Evolutionary conservation across 2,329 filamentous ascomycete genomes (phyloP), one percentile per base, ranked within the genome.

Genomic region (Parafenestella ontariensis): DNA sequence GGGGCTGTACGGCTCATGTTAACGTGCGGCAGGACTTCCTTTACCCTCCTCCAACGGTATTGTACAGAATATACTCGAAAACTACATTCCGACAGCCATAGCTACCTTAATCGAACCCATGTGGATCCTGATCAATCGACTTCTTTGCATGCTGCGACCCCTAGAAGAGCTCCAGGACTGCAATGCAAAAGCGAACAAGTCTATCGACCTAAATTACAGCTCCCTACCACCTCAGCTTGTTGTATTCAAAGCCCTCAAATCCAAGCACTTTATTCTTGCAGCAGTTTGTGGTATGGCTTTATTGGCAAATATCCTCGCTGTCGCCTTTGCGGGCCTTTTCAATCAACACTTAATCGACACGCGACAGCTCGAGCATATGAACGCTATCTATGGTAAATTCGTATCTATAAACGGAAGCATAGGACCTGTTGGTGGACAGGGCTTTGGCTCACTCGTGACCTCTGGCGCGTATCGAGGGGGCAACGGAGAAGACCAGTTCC

Each of bases 61-160:
- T 24, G 64, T 79, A 0, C 70, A 73, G 13, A 76, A 81, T 29
- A 41, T 82, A 0, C 17, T 81, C 0, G 72, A 78, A 40, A 81
- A 79, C 41, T 87, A 86, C 44, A 68, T 87, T 0, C 85, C 85
- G 0, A 86, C 83, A 0, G 74, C 78, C 0, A 72, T 87, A 3
- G 81, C 84, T 0, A 87, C 85, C 0, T 47, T 86, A 0, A 73
- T 87, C 0, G 85, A 88, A 31, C 85, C 85, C 0, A 76, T 83
- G 1, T 86, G 85, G 81, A 70, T 85, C 0, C 62, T 87, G 0
- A 52, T 88, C 0, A 87, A 85, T 37, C 76, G 85, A 0, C 49
- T 83, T 0, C 59, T 86, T 0, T 86, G 83, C 36, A 64, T 86
- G 8, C 56, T 88, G 0, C 81, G 85, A 26, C 85, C 85, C 0